Evolutionary conservation across 208 protist genomes (phyloP), one percentile per base, ranked within the genome.

Genomic region (Acanthamoeba triangularis): DNA sequence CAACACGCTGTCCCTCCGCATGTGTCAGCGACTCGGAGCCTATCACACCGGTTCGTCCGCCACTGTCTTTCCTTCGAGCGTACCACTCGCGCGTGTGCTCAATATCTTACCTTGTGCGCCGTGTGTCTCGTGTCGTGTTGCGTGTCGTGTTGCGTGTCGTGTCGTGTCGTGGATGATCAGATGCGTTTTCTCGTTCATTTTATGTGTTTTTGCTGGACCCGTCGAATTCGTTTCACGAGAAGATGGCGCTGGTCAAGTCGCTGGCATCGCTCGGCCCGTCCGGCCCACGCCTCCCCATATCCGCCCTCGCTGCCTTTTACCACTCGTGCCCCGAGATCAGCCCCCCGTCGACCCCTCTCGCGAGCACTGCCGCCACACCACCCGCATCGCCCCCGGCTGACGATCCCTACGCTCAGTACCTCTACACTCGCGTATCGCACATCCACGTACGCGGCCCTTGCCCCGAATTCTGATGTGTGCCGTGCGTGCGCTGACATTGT

Each of bases 111-210:
- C 41, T 56, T 56, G 52, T 56, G 8, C 10, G 52, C 10, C 10
- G 52, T 13, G 52, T 56, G 52, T 56, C 3, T 56, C 10, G 52
- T 56, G 52, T 56, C 18, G 52, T 56, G 8, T 56, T 59, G 52
- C 54, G 52, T 56, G 52, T 13, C 52, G 1, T 56, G 52, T 56
- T 56, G 52, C 10, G 52, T 56, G 52, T 56, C 18, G 52, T 56
- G 8, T 56, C 54, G 52, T 56, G 52, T 13, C 52, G 1, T 56
- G 52, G 8, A 13, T 14, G 28, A 3, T 3, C 33, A 78, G 69
- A 78, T 78, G 69, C n/a, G 69, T 78, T 78, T 25, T 78, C 69
- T 20, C 69, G 69, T 37, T 78, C 69, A 10, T 78, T 78, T 20
- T 78, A 78, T 14, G n/a, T 78, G 23, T 78, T 41, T 30, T 30